These are phyloP conservation scores for Limonium bicolor DNA, from an alignment of 148 eudicot species.

Conservation along the genomic window DNA sequence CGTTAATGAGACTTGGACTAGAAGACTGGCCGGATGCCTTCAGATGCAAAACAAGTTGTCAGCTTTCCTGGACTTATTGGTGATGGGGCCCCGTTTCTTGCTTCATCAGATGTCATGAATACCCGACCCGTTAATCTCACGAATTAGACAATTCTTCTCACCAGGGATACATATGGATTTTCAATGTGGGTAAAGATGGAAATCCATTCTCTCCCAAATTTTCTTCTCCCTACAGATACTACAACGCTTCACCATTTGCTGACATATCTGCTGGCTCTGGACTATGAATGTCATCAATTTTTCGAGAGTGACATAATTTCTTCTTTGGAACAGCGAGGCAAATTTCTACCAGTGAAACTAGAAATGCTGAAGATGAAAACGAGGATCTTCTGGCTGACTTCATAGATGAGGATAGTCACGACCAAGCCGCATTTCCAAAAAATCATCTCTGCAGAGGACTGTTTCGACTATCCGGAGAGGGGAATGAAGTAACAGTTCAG, in stretches of 20 bases:
- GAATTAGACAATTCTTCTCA: conserved; percentile 27
- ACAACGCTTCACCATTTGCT: conserved; percentile 23
- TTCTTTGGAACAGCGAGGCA: conserved; percentile 11
- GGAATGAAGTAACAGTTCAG: conserved; percentile 53
- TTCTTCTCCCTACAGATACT: conserved; percentile 27
- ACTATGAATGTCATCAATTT: conserved; percentile 12
- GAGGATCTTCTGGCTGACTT: conserved; percentile 98
- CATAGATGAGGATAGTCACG: conserved; percentile 98
- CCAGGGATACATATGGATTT: conserved; percentile 33
- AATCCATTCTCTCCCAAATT: conserved; percentile 56
- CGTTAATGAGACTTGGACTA: conserved; percentile 85
- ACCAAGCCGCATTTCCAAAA: conserved; percentile 60
- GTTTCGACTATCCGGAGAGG: conserved; percentile 46
- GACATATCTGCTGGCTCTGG: conserved; percentile 30
- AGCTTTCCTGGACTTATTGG: conserved; percentile 89
- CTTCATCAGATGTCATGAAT: conserved; percentile 34
- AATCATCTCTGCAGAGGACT: conserved; percentile 35
- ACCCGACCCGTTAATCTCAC: conserved; percentile 19
- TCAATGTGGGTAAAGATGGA: conserved; percentile 47
- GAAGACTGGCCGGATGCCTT: conserved; percentile 80
- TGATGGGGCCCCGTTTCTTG: conserved; percentile 78
- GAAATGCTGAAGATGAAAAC: conserved; percentile 71
- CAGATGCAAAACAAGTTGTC: conserved; percentile 62
- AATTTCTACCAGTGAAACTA: conserved; percentile 32
- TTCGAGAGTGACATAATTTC: conserved; percentile 11